phyloP scores from a whole-genome alignment of 1,139 yeast species.

The Magnusiomyces ingens region DNA sequence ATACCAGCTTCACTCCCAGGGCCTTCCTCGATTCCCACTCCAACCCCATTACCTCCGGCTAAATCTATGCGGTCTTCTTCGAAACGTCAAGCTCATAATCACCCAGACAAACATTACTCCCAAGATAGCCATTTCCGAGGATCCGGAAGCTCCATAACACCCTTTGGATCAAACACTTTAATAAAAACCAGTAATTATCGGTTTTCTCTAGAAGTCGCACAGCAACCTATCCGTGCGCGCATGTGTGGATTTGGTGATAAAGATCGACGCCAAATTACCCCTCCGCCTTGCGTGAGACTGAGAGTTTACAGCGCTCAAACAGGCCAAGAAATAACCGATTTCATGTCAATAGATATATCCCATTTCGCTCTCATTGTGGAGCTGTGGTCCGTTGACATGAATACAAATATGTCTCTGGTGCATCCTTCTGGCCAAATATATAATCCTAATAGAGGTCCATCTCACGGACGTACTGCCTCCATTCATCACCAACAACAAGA shows the following conservation, averaged over 20 bases:
- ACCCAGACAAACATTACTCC: too few species aligned
- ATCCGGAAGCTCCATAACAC: not conserved
- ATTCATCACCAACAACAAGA: slow-evolving; percentile 8
- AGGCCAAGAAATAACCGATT: slow-evolving; percentile 22
- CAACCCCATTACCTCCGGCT: too few species aligned
- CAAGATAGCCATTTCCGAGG: too few species aligned
- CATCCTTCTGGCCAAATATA: slow-evolving; percentile 20
- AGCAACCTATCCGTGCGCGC: slow-evolving; percentile 41
- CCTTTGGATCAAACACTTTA: slow-evolving; percentile 3
- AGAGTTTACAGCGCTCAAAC: slow-evolving; percentile 29
- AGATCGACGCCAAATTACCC: slow-evolving; percentile 40
- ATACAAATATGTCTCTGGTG: slow-evolving; percentile 30
- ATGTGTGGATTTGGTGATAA: slow-evolving; percentile 45
- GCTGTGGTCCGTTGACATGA: slow-evolving; percentile 36
- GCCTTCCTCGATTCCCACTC: too few species aligned
- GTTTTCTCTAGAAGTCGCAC: slow-evolving; percentile 32
- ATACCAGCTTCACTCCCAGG: too few species aligned
- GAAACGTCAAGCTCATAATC: too few species aligned
- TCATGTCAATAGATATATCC: slow-evolving; percentile 30
- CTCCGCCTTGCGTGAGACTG: slow-evolving; percentile 40
- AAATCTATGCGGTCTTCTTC: too few species aligned
- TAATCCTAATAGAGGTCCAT: slow-evolving; percentile 10
- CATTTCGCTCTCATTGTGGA: slow-evolving; percentile 34
- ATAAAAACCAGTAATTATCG: slow-evolving; percentile 12
- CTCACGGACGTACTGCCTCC: slow-evolving; percentile 1